Conservation (phyloP, 345 rosid genomes). For the Gossypium turneri region DNA sequence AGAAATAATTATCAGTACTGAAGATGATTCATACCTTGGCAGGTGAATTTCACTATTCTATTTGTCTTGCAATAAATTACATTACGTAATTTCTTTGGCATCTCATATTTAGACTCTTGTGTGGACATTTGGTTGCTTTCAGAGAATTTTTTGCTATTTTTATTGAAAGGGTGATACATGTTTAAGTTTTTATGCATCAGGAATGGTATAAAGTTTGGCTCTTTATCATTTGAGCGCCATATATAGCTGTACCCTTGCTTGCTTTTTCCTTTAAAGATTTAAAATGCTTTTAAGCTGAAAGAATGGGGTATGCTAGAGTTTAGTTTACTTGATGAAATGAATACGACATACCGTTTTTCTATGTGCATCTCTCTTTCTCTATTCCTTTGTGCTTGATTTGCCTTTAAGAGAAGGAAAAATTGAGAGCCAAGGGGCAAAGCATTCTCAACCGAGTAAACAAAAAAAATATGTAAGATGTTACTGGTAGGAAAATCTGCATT, state of each 20-base stretch:
- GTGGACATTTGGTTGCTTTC: background rate
- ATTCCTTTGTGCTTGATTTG: background rate
- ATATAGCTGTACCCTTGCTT: background rate
- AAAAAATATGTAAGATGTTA: background rate
- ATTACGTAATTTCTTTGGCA: background rate
- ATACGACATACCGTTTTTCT: background rate
- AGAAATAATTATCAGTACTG: conserved; percentile 64
- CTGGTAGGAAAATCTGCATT: background rate
- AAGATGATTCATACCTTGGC: conserved; percentile 65
- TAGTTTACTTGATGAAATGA: background rate
- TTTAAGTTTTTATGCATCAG: background rate
- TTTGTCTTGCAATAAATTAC: background rate
- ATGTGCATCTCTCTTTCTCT: background rate
- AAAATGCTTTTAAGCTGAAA: background rate
- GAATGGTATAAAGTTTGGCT: background rate
- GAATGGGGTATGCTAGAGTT: background rate
- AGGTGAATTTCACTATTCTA: conserved; percentile 38
- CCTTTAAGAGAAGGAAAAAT: background rate
- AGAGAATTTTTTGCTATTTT: background rate
- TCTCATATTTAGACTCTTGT: background rate
- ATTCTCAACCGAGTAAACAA: background rate
- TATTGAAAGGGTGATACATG: background rate
- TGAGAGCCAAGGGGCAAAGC: background rate
- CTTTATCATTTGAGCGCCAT: background rate
- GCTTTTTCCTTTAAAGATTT: background rate